Evolutionary conservation across 768 basidiomycete genomes (phyloP).

Genomic region (Panaeolus papilionaceus): DNA sequence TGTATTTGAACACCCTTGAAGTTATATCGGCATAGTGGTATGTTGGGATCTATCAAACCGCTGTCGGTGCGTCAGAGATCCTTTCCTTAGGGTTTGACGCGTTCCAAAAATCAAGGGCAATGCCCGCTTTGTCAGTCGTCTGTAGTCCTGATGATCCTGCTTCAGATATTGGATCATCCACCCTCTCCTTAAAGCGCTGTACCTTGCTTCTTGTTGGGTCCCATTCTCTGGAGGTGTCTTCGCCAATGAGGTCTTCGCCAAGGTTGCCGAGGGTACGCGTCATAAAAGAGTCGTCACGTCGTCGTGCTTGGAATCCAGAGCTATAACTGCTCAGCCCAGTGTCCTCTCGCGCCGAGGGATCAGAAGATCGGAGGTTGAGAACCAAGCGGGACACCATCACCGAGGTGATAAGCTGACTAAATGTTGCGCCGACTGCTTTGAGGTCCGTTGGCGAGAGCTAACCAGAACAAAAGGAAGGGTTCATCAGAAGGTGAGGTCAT

Average conservation of each 20-base stretch:
- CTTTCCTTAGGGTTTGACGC: neutral
- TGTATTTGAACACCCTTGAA: too few relatives aligned
- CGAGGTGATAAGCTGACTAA: conserved; percentile 25
- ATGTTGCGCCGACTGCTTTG: conserved; percentile 25
- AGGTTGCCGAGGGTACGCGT: conserved; percentile 15
- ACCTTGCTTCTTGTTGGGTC: neutral
- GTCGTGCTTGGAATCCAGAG: neutral
- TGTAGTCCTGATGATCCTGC: neutral
- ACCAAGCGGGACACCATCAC: conserved; percentile 24
- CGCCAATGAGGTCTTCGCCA: conserved; percentile 4
- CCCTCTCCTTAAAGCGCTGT: neutral
- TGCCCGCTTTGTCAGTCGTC: neutral
- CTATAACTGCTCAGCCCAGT: neutral
- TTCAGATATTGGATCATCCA: neutral
- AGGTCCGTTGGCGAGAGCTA: conserved; percentile 18
- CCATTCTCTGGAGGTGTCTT: neutral
- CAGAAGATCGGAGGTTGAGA: conserved; percentile 22
- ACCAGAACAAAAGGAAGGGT: neutral
- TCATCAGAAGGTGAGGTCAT: neutral
- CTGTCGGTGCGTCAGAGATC: neutral
- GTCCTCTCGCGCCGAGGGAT: neutral
- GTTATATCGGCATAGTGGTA: too few relatives aligned
- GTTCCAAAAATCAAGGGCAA: conserved; percentile 1
- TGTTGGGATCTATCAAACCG: neutral
- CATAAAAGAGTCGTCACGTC: conserved; percentile 13